Evolutionary conservation across 768 basidiomycete genomes (phyloP).

Genomic region (Amanita polypyramis): DNA sequence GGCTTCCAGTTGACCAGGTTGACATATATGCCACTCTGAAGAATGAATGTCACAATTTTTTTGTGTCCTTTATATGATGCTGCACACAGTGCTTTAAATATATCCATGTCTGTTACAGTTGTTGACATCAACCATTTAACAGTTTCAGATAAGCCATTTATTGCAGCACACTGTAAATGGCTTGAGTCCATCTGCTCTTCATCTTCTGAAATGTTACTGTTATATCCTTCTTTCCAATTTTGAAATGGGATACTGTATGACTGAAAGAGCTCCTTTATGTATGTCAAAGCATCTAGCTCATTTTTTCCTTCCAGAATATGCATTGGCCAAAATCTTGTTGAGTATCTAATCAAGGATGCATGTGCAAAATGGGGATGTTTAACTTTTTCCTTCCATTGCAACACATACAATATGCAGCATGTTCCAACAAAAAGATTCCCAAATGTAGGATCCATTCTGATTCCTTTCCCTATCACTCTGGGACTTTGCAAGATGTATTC

Average conservation of each 20-base stretch:
- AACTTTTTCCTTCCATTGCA: background rate
- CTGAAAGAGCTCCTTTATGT: background rate
- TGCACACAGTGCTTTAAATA: background rate
- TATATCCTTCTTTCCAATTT: background rate
- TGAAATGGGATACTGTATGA: background rate
- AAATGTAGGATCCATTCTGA: background rate
- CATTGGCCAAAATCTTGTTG: background rate
- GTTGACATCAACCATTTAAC: background rate
- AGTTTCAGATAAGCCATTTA: background rate
- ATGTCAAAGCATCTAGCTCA: background rate
- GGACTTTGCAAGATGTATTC: background rate
- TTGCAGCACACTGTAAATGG: background rate
- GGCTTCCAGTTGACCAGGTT: too few relatives aligned
- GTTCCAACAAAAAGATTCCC: background rate
- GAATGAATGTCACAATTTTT: background rate
- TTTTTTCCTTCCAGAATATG: background rate
- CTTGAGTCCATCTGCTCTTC: background rate
- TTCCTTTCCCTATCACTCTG: background rate
- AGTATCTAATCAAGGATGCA: background rate
- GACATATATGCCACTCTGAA: too few relatives aligned
- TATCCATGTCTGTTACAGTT: background rate
- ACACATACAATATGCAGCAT: background rate
- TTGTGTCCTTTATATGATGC: background rate
- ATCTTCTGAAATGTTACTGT: background rate
- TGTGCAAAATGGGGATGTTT: too few relatives aligned